These are phyloP conservation scores for Metschnikowia kunwiensis DNA, from an alignment of 805 yeast genomes.

Conservation along the genomic window DNA sequence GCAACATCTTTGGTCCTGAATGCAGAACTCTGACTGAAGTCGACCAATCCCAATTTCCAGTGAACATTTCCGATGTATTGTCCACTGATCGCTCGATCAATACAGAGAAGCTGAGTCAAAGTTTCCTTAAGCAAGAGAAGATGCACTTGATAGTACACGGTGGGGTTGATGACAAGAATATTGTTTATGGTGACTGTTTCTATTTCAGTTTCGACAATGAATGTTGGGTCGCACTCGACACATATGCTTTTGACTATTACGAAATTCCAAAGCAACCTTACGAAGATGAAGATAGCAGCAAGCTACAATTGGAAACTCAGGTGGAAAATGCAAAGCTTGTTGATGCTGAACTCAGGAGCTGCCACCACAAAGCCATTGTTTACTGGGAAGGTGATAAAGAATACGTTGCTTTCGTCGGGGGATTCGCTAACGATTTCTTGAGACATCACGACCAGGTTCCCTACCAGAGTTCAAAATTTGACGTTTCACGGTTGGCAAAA, in stretches of 20 bases:
- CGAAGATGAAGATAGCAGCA: slow-evolving; percentile 30
- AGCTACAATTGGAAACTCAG: slow-evolving; percentile 24
- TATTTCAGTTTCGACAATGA: slow-evolving; percentile 32
- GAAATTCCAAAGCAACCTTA: slow-evolving; percentile 24
- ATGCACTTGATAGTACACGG: slow-evolving; percentile 37
- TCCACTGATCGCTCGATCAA: slow-evolving; percentile 1
- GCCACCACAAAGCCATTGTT: slow-evolving; percentile 39
- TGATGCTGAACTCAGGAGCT: slow-evolving; percentile 42
- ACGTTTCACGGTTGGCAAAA: slow-evolving; percentile 32
- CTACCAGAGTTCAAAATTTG: slow-evolving; percentile 33
- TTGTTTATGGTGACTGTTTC: slow-evolving; percentile 34
- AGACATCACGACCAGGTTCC: slow-evolving; percentile 30
- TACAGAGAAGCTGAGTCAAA: slow-evolving; percentile 18
- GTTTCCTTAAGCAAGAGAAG: neutral
- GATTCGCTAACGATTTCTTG: slow-evolving; percentile 36
- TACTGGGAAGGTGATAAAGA: slow-evolving; percentile 33
- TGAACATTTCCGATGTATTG: neutral
- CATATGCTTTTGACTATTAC: slow-evolving; percentile 37
- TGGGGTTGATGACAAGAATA: slow-evolving; percentile 31
- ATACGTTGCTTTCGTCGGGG: slow-evolving; percentile 39
- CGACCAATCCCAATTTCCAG: neutral
- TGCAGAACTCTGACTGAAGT: neutral
- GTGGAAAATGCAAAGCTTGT: slow-evolving; percentile 26
- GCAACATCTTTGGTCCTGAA: slow-evolving; percentile 6
- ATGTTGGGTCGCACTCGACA: slow-evolving; percentile 32